Percentiles rank a stretch among this genome's conserved stretches.
These are phyloP conservation scores for Alternaria sp. DNA, from an alignment of 2,329 filamentous ascomycete species.

Conservation along the genomic window DNA sequence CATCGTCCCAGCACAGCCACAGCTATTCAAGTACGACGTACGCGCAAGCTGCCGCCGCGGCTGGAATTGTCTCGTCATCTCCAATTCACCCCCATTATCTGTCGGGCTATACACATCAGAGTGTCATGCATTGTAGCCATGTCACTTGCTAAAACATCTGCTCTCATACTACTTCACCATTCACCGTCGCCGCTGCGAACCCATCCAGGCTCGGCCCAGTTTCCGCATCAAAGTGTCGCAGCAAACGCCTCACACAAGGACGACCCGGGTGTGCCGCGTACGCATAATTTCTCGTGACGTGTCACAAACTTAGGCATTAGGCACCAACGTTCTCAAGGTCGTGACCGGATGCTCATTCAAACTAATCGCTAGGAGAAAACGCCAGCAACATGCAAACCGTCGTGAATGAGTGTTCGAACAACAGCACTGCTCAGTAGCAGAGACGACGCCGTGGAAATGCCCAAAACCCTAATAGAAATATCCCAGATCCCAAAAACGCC, in stretches of 20 bases:
- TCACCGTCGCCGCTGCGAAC: not conserved
- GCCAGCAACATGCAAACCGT: constrained; percentile 26
- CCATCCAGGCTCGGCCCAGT: constrained; percentile 2
- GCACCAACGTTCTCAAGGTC: constrained; percentile 12
- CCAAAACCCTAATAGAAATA: constrained; percentile 35
- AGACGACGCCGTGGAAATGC: constrained; percentile 42
- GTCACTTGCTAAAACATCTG: not conserved
- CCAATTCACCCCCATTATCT: not conserved
- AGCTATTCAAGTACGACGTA: constrained; percentile 10
- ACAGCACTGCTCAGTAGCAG: constrained; percentile 19
- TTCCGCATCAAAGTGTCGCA: constrained; percentile 6
- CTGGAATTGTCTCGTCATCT: not conserved
- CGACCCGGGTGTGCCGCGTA: constrained; percentile 11
- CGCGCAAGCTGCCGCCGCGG: constrained; percentile 10
- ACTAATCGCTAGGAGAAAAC: constrained; percentile 20
- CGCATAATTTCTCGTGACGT: constrained; percentile 22
- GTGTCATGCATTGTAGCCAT: not conserved
- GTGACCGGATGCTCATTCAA: constrained; percentile 21
- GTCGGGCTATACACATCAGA: not conserved
- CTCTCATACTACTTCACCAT: not conserved
- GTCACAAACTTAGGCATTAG: constrained; percentile 25
- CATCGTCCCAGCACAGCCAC: constrained; percentile 22
- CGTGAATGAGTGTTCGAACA: constrained; percentile 35
- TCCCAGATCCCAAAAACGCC: constrained; percentile 37
- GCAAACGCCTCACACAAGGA: not conserved